A percentile compares a stretch with the other conserved stretches of the same genome.
Conservation (phyloP, 345 rosid genomes). For the Syzygium jambos region DNA sequence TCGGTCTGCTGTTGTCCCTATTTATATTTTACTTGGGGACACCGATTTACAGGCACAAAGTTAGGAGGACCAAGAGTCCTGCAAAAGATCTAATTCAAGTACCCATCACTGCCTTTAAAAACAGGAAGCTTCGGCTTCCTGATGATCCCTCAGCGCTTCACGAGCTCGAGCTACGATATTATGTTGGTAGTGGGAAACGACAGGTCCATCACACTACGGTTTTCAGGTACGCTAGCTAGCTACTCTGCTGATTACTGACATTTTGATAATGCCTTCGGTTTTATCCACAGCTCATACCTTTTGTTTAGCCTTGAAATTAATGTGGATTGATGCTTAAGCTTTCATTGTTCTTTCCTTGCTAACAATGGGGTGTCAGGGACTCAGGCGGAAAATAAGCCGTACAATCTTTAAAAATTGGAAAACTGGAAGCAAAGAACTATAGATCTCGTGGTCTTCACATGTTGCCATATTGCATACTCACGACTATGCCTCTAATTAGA, state of each 20-base stretch:
- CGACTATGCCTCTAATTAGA: background rate
- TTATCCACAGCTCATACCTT: background rate
- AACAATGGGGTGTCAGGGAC: background rate
- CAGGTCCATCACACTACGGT: constrained; percentile 54
- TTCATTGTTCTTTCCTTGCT: background rate
- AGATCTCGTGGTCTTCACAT: background rate
- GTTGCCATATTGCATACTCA: background rate
- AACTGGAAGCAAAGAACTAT: background rate
- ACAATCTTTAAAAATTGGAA: background rate
- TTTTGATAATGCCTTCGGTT: background rate
- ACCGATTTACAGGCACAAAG: constrained; percentile 75
- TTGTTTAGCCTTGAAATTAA: background rate
- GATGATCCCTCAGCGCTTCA: constrained; percentile 37
- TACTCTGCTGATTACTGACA: background rate
- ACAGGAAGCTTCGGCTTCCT: constrained; percentile 51
- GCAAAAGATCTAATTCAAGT: constrained; percentile 54
- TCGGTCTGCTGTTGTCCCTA: constrained; percentile 59
- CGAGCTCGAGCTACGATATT: constrained; percentile 49
- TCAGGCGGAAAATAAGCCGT: background rate
- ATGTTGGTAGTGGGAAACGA: constrained; percentile 44
- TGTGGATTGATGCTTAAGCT: background rate
- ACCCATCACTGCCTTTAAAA: constrained; percentile 43
- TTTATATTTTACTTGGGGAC: constrained; percentile 73
- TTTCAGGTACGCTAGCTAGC: constrained; percentile 38
- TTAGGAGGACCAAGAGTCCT: constrained; percentile 46